phyloP scores from a whole-genome alignment of 768 basidiomycete genomes.

The Boletus sp. region DNA sequence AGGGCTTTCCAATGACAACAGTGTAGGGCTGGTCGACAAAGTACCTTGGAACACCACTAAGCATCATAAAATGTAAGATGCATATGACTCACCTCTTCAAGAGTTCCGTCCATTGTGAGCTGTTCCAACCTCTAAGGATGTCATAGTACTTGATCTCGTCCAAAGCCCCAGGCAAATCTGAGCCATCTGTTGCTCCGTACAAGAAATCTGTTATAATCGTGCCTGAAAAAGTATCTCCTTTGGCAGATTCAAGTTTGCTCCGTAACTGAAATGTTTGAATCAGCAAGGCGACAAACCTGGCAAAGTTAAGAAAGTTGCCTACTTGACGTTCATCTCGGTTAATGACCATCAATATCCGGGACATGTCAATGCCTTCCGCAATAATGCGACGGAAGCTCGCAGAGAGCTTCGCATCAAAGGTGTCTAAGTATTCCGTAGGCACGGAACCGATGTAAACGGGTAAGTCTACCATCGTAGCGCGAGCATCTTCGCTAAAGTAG shows the following conservation, averaged over 20 bases:
- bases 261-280: constrained; percentile 53
- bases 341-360: constrained; percentile 83
- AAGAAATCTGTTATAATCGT: constrained; percentile 81
- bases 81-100: constrained; percentile 59
- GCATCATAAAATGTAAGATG: constrained; percentile 6
- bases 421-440: constrained; percentile 74
- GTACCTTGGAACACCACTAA: constrained; percentile 51
- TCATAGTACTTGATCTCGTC: constrained; percentile 77
- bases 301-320: constrained; percentile 1
- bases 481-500: constrained; percentile 74
- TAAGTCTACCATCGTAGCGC: constrained; percentile 71
- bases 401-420: constrained; percentile 66
- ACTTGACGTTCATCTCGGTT: constrained; percentile 88
- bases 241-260: constrained; percentile 78
- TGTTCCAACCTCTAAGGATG: constrained; percentile 67
- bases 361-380: constrained; percentile 82
- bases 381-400: constrained; percentile 68
- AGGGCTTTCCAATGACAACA: constrained; percentile 86
- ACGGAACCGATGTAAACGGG: constrained; percentile 81
- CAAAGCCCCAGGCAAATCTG: constrained; percentile 68
- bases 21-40: constrained; percentile 70
- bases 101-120: constrained; percentile 71
- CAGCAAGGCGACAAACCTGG: not conserved
- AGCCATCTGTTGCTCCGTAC: constrained; percentile 82
- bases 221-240: constrained; percentile 76